Base-by-base conservation (phyloP, 805 yeast genomes). In the Saccharomyces cerevisiae region DNA sequence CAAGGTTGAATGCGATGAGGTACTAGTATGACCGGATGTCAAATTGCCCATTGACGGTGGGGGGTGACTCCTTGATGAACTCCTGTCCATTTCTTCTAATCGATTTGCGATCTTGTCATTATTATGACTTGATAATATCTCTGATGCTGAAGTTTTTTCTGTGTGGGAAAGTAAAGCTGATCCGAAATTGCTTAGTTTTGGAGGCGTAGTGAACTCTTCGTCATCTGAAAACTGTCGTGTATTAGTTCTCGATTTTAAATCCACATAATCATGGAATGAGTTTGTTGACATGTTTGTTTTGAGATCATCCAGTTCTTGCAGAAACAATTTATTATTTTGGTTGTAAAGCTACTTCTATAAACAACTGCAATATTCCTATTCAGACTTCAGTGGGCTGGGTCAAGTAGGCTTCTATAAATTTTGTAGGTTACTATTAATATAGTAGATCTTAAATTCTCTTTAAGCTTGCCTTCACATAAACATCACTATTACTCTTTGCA, bases 111-210 rank as follows among this genome's bases (percentile, higher is more conserved):
- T 24, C 41, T 47, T 51, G 4, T 49, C 52, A 10, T 51, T 14
- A 11, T 46, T 27, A 24, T 46, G n/a, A 14, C 17, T 24, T 46
- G 30, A 24, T 14, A 46, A 17, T 26, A 6, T 10, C 29, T 47
- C 21, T 28, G 36, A 11, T 11, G 21, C 21, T 14, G 49, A 47
- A 21, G 27, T 10, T 24, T 36, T 51, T 21, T 49, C 55, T 26
- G 48, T 26, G 21, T 36, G 43, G 13, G 59, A 58, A 11, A 67
- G 52, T 52, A 67, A 50, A 9, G 70, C 70, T n/a, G 70, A 66
- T 6, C 68, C 70, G 57, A 64, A 68, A 53, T 65, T 56, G 53
- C 71, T 68, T 30, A 68, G 49, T 41, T 61, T 59, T 13, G 71
- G 71, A 10, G 68, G 66, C 1, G 63, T 65, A 30, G 57, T 51